Base-by-base conservation (phyloP, 768 basidiomycete species). In the Lentinula boryana region DNA sequence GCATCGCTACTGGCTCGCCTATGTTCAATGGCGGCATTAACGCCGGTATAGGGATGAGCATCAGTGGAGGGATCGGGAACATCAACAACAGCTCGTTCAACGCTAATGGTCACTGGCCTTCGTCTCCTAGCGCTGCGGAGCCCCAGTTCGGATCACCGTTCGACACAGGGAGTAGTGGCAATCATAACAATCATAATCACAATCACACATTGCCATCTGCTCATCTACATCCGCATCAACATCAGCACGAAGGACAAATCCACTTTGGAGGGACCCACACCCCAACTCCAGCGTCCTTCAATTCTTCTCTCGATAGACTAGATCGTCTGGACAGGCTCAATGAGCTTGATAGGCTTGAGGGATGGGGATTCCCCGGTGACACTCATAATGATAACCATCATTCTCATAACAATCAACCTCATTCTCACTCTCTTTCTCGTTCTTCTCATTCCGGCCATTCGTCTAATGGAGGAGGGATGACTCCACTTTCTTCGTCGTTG, bases 391-490 rank as follows among this genome's bases (percentile, higher is more conserved):
- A 38, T 13, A 38, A 8, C 3, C 13, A 13, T 13, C 36, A 38
- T 13, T 38, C 36, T 13, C 7, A 38, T 13, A 38, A 38, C 36
- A 38, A 38, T 38, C 36, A 38, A 38, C 36, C 36, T 38, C 36
- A 38, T 38, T 38, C 36, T 3, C 36, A 8, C 36, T 38, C 36
- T 13, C 36, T 38, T 12, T 43, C 35, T 23, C 55, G 36, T 18
- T 35, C 33, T 21, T 35, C 33, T 36, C 56, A 21, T 57, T 57
- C 62, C 57, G 41, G 60, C 62, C 64, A 57, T 70, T 31, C 44
- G 32, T 50, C 62, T n/a, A 18, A 48, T 12, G 21, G 40, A 33
- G 57, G 57, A 21, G 56, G 56, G 10, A 36, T 48, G 32, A 58
- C 57, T 18, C 57, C 57, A 6, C 46, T 58, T 35, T 58, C 57